Evolutionary conservation across 768 basidiomycete species (phyloP).

Genomic region (Lentinula boryana): DNA sequence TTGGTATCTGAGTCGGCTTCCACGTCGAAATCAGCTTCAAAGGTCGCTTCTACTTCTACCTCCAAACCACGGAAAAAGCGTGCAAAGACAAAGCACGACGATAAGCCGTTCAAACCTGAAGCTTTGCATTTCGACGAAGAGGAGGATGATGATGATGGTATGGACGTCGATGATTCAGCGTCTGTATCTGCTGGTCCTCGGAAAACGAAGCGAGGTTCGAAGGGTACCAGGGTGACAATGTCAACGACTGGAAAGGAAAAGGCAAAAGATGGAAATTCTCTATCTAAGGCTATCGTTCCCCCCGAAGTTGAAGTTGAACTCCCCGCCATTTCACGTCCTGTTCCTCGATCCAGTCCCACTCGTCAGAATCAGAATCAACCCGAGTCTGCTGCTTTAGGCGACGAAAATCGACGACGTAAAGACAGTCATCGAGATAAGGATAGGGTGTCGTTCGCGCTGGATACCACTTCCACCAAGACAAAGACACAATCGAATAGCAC

Average conservation of each 20-base stretch:
- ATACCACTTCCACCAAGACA: neutral
- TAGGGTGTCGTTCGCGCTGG: neutral
- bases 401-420: neutral
- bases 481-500: neutral
- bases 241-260: neutral
- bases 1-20: neutral
- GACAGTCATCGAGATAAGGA: neutral
- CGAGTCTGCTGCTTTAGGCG: neutral
- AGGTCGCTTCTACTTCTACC: neutral
- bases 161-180: constrained; percentile 10
- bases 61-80: constrained; percentile 13
- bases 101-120: constrained; percentile 11
- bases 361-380: neutral
- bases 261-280: neutral
- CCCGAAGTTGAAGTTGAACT: neutral
- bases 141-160: constrained; percentile 8
- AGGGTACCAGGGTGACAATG: neutral
- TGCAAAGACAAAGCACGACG: constrained; percentile 7
- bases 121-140: constrained; percentile 1
- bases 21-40: neutral
- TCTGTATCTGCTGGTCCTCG: neutral
- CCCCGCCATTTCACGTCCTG: neutral
- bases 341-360: neutral
- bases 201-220: neutral
- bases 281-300: neutral